phyloP scores from a whole-genome alignment of 352 stramenopile species.

The Globisporangium irregulare region DNA sequence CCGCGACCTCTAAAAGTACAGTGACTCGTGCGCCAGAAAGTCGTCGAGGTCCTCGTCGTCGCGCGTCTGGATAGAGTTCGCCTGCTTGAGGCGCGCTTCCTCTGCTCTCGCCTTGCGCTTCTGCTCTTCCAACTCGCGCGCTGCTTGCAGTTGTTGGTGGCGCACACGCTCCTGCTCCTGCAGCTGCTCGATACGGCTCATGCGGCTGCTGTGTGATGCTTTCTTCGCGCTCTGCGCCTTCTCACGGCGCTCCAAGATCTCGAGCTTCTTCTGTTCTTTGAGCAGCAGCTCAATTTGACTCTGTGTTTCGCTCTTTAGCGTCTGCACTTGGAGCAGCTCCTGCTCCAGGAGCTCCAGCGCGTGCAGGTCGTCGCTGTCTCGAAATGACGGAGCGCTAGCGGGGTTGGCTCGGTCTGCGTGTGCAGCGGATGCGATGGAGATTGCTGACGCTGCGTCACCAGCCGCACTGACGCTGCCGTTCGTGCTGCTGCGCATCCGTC shows the following conservation, averaged over 20 bases:
- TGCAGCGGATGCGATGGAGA: constrained; percentile 4
- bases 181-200: constrained; percentile 58
- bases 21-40: constrained; percentile 54
- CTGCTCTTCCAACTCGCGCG: constrained; percentile 25
- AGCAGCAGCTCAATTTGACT: constrained; percentile 35
- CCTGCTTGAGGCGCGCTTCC: constrained; percentile 27
- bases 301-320: constrained; percentile 37
- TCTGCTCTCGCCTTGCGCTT: constrained; percentile 27
- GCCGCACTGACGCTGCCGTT: neutral
- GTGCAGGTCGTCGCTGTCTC: constrained; percentile 6
- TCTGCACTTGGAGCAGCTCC: constrained; percentile 48
- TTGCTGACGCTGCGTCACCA: neutral
- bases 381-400: neutral
- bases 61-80: constrained; percentile 42
- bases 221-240: constrained; percentile 27
- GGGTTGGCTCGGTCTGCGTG: neutral
- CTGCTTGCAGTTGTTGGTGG: constrained; percentile 9
- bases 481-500: neutral
- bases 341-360: constrained; percentile 39
- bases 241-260: constrained; percentile 34
- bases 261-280: constrained; percentile 37
- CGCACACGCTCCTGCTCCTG: constrained; percentile 54
- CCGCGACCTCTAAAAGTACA: constrained; percentile 29
- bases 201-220: constrained; percentile 24
- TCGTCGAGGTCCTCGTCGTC: constrained; percentile 52